Conservation (phyloP, 441 rosid genomes). For the Pelargonium cotyledonis region DNA sequence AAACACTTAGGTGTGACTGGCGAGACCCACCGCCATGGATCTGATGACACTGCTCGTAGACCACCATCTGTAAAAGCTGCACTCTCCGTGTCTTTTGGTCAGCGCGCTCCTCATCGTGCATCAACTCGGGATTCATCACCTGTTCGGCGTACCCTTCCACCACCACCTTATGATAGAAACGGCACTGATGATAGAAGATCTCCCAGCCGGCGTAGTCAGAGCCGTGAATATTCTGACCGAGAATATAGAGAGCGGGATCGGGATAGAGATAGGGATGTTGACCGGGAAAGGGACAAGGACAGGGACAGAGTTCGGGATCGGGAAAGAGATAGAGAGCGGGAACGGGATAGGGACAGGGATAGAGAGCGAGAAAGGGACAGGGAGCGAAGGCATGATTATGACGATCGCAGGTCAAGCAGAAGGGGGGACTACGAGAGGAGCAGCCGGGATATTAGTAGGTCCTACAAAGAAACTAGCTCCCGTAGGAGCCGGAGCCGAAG, state of each 20-base stretch:
- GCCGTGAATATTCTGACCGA: constrained; percentile 62
- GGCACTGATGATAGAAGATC: constrained; percentile 52
- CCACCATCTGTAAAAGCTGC: constrained; percentile 99
- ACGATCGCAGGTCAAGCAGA: constrained; percentile 44
- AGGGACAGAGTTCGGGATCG: constrained; percentile 28
- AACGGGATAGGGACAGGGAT: constrained; percentile 21
- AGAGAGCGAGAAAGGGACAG: constrained; percentile 30
- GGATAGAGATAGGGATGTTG: constrained; percentile 23
- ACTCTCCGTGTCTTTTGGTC: constrained; percentile 97
- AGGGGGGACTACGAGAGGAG: constrained; percentile 41
- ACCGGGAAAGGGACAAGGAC: constrained; percentile 20
- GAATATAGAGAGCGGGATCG: constrained; percentile 36
- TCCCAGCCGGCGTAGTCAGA: constrained; percentile 53
- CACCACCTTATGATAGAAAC: constrained; percentile 48
- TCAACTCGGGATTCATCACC: constrained; percentile 98
- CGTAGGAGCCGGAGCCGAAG: constrained; percentile 39
- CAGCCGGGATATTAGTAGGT: constrained; percentile 32
- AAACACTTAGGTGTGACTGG: constrained; percentile 84
- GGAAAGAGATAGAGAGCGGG: constrained; percentile 25
- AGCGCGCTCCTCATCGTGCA: constrained; percentile 99
- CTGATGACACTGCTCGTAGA: constrained; percentile 94
- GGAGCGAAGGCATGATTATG: constrained; percentile 47
- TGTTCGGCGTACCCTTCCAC: constrained; percentile 72
- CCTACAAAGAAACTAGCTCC: constrained; percentile 33
- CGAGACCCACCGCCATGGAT: constrained; percentile 64